Conservation (phyloP, 2,329 filamentous ascomycete species). For the Neurospora sp. region DNA sequence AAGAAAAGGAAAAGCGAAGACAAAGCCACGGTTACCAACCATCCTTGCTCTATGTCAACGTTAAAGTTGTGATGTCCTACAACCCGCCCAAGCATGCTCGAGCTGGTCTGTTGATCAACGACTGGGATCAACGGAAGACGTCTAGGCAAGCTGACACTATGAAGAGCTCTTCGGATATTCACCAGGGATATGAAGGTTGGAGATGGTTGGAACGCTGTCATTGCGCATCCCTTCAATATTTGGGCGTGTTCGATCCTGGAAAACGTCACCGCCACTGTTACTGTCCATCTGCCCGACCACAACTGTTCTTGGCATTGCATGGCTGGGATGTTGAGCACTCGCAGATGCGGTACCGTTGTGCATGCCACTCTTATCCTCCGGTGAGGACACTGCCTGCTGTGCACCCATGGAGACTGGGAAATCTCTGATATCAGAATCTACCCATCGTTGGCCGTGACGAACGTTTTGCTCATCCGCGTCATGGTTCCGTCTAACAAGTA, state of each 20-base stretch:
- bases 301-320: neutral
- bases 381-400: neutral
- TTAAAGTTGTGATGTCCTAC: neutral
- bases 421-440: neutral
- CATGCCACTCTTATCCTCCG: neutral
- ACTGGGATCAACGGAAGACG: neutral
- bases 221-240: constrained; percentile 19
- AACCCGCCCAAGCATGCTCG: neutral
- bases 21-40: neutral
- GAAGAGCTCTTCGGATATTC: constrained; percentile 41
- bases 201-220: constrained; percentile 45
- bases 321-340: neutral
- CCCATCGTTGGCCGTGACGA: neutral
- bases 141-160: neutral
- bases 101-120: neutral
- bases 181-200: constrained; percentile 60
- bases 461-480: constrained; percentile 36
- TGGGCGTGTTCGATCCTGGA: neutral
- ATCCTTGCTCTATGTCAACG: neutral
- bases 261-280: neutral
- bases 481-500: constrained; percentile 38
- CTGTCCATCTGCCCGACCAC: neutral
- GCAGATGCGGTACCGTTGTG: neutral
- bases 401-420: neutral
- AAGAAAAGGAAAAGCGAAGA: neutral